Conservation (phyloP, 148 eudicot genomes). For the Vaccinium darrowii region DNA sequence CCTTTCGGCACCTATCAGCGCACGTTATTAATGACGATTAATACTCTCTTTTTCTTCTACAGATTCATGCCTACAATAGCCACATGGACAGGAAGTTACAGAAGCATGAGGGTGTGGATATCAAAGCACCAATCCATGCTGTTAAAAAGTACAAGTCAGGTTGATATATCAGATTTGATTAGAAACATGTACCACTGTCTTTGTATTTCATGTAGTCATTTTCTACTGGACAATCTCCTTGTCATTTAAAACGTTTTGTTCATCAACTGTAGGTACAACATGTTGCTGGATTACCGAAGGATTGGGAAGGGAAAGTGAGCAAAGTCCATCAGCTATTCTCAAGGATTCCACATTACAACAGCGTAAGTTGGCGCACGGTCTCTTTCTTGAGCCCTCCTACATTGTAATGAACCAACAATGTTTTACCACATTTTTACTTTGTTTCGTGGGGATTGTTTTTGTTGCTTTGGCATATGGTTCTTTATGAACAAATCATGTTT, state of each 20-base stretch:
- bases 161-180: conserved; percentile 13
- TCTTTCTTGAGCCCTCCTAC: too few species aligned
- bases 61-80: conserved; percentile 82
- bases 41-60: conserved; percentile 6
- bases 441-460: not conserved
- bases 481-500: not conserved
- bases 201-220: not conserved
- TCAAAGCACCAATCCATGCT: conserved; percentile 73
- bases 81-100: conserved; percentile 83
- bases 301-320: conserved; percentile 59
- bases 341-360: conserved; percentile 72
- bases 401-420: not conserved
- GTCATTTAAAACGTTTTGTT: not conserved
- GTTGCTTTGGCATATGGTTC: conserved; percentile 17
- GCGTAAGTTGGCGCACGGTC: conserved; percentile 30
- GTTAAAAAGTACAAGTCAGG: conserved; percentile 62
- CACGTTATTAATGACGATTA: not conserved
- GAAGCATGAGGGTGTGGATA: conserved; percentile 86
- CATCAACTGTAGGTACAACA: conserved; percentile 40
- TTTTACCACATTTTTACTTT: not conserved
- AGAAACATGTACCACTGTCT: not conserved
- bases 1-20: too few species aligned
- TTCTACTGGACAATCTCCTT: not conserved
- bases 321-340: conserved; percentile 66
- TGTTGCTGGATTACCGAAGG: conserved; percentile 55